These are phyloP conservation scores for Perkinsus olseni DNA, from an alignment of 169 alveolate species.

Conservation along the genomic window DNA sequence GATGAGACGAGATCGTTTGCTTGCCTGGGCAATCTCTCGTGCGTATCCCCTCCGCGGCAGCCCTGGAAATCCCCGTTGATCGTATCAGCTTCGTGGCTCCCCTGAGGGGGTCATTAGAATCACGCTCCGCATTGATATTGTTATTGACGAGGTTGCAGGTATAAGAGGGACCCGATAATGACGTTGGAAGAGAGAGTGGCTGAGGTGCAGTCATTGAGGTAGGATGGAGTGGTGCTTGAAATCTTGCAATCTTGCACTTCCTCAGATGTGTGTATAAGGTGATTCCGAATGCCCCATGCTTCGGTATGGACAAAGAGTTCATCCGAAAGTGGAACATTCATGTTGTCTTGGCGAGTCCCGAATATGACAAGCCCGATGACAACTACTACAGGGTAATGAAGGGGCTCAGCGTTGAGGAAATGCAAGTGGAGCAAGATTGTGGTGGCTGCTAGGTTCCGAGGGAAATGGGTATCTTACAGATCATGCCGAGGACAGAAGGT, in stretches of 20 bases:
- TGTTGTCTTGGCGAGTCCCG: background rate
- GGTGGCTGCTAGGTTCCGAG: background rate
- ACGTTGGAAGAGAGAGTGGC: background rate
- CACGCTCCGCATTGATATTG: too few relatives aligned
- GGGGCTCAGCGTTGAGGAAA: background rate
- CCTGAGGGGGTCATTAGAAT: too few relatives aligned
- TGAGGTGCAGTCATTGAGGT: background rate
- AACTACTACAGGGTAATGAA: background rate
- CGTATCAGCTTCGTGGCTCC: too few relatives aligned
- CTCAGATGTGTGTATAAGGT: background rate
- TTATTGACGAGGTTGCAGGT: background rate
- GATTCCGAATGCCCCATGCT: constrained; percentile 9
- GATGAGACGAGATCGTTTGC: too few relatives aligned
- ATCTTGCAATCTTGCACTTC: too few relatives aligned
- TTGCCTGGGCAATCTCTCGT: too few relatives aligned
- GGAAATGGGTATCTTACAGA: constrained; percentile 7
- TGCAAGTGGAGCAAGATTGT: background rate
- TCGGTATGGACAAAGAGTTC: constrained; percentile 6
- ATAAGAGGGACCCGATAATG: background rate
- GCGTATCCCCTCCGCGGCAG: too few relatives aligned
- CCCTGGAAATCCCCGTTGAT: too few relatives aligned
- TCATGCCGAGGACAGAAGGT: background rate
- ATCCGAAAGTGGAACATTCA: background rate
- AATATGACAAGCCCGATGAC: constrained; percentile 10
- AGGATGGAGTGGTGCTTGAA: background rate